These are phyloP conservation scores for Hypoxylon sp. DNA, from an alignment of 2,329 filamentous ascomycete species.

Conservation along the genomic window DNA sequence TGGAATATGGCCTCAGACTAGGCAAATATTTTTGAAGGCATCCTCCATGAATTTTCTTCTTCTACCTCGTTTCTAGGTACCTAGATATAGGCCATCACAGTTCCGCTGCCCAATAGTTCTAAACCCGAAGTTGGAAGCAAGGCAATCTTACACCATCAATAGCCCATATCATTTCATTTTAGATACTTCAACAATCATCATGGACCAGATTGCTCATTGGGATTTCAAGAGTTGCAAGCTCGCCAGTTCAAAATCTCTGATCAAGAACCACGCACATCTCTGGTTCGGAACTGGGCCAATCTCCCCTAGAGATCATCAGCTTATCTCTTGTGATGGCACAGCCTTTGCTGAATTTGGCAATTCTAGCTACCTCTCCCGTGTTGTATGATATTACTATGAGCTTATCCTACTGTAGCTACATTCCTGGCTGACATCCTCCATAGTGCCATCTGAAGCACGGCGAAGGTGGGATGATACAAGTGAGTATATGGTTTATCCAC, in stretches of 20 bases:
- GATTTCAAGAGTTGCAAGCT: background rate
- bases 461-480: background rate
- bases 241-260: background rate
- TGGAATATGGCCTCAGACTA: background rate
- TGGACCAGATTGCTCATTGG: background rate
- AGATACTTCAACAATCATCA: background rate
- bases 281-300: background rate
- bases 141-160: background rate
- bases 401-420: background rate
- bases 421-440: background rate
- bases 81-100: background rate
- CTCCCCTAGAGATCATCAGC: background rate
- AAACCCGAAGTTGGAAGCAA: background rate
- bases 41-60: too few species aligned
- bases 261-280: background rate
- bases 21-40: too few species aligned
- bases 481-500: background rate
- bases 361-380: background rate
- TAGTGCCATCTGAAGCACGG: background rate
- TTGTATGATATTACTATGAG: background rate
- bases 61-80: too few species aligned
- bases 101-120: background rate
- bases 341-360: background rate
- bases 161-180: background rate
- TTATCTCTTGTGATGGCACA: background rate